Conservation (phyloP, 1,284 basidiomycete genomes). For the Ustilago bromivora region DNA sequence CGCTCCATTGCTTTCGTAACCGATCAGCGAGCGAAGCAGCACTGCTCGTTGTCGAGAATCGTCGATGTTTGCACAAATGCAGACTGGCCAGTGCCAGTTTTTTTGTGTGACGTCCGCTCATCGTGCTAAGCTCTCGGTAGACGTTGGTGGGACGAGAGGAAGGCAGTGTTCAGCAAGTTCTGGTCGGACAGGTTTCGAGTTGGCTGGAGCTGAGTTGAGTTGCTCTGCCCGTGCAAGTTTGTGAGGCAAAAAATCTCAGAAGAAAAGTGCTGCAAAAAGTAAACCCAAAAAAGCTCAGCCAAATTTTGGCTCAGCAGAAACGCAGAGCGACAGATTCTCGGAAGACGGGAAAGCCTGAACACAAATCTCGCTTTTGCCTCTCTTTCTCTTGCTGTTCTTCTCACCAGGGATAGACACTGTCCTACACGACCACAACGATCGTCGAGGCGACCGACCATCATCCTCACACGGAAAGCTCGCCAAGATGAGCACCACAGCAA, state of each 20-base stretch:
- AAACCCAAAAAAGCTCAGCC: constrained; percentile 1
- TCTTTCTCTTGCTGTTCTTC: constrained; percentile 13
- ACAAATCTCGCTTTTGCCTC: constrained; percentile 11
- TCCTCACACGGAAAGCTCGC: not conserved
- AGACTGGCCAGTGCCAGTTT: constrained; percentile 10
- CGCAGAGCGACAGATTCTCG: constrained; percentile 7
- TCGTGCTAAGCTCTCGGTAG: not conserved
- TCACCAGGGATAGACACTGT: not conserved
- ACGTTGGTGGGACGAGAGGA: not conserved
- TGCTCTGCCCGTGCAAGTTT: constrained; percentile 7
- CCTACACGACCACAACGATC: not conserved
- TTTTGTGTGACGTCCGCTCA: constrained; percentile 17
- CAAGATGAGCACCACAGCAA: constrained; percentile 16
- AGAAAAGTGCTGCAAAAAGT: constrained; percentile 1
- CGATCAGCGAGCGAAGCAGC: constrained; percentile 12
- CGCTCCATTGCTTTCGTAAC: constrained; percentile 22
- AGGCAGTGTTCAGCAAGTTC: not conserved
- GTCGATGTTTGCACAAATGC: constrained; percentile 10
- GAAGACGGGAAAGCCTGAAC: constrained; percentile 38
- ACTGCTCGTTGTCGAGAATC: constrained; percentile 15
- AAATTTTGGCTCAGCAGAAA: not conserved
- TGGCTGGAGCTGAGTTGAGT: not conserved
- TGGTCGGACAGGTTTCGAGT: not conserved
- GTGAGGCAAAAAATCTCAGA: not conserved
- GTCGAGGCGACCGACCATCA: not conserved